Percentiles rank a stretch among this genome's conserved stretches.
Evolutionary conservation across 306 rosid species (phyloP).

Genomic region (Vigna hirtella): DNA sequence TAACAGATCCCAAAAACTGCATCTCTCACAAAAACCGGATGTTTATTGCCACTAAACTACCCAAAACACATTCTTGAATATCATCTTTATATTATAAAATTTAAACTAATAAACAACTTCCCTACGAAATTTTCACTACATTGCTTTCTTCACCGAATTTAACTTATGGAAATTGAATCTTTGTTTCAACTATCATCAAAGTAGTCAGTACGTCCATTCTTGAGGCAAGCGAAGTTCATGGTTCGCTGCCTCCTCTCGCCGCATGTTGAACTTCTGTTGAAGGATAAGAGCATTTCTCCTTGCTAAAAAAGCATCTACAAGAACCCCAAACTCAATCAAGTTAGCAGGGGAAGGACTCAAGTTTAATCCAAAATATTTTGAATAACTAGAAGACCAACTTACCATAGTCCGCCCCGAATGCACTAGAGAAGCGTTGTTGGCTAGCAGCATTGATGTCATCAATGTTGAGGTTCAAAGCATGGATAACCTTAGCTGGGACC

Average conservation of each 20-base stretch:
- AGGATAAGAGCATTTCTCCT: constrained; percentile 62
- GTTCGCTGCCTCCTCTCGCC: constrained; percentile 58
- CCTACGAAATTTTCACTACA: constrained; percentile 44
- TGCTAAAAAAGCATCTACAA: constrained; percentile 59
- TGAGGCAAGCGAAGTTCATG: constrained; percentile 72
- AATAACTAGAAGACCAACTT: background rate
- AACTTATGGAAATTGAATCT: constrained; percentile 1
- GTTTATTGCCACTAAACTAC: constrained; percentile 64
- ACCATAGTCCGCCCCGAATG: constrained; percentile 57
- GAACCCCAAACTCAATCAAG: background rate
- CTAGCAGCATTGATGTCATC: constrained; percentile 49
- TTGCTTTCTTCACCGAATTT: constrained; percentile 17
- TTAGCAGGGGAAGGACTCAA: background rate
- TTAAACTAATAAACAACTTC: constrained; percentile 40
- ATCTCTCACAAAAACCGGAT: constrained; percentile 67
- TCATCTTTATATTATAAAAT: constrained; percentile 36
- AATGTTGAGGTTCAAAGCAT: constrained; percentile 61
- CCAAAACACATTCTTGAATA: constrained; percentile 60
- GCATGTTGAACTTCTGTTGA: constrained; percentile 53
- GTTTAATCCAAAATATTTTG: too few species aligned
- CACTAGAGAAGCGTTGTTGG: constrained; percentile 49
- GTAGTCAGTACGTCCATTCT: constrained; percentile 78
- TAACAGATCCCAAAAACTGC: constrained; percentile 50
- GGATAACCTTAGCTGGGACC: constrained; percentile 69
- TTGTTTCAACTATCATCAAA: background rate